Percentiles rank a stretch among this genome's conserved stretches.
phyloP scores from a whole-genome alignment of 2,329 filamentous ascomycete genomes.

The Neoascochyta sp. region DNA sequence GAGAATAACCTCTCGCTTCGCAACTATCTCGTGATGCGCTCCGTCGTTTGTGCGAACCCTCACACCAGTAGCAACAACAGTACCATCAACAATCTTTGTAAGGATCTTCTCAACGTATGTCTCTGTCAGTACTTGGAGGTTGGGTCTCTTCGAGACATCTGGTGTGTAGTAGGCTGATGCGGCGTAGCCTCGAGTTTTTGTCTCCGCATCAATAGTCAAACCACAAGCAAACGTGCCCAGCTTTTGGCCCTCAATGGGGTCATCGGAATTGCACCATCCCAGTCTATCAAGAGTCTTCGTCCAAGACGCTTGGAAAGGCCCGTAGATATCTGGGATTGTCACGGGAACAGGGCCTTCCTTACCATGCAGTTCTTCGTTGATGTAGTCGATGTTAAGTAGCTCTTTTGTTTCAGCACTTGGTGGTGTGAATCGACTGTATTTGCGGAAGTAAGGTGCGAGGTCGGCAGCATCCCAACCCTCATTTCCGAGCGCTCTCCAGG shows the following conservation, averaged over 20 bases:
- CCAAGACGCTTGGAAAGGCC: conserved; percentile 38
- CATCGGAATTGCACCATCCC: conserved; percentile 9
- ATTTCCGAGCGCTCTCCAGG: conserved; percentile 49
- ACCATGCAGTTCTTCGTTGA: conserved; percentile 13
- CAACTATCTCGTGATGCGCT: conserved; percentile 5
- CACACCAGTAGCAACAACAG: conserved; percentile 8
- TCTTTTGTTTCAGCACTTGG: conserved; percentile 15
- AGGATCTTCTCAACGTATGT: conserved; percentile 53
- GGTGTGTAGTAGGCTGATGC: conserved; percentile 14
- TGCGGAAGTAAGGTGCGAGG: conserved; percentile 23
- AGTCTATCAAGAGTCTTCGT: conserved; percentile 7
- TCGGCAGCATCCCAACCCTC: conserved; percentile 47
- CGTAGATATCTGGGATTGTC: conserved; percentile 35
- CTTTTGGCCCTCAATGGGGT: conserved; percentile 42
- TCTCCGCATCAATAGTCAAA: conserved; percentile 8
- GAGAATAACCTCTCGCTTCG: conserved; percentile 15
- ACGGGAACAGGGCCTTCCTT: conserved; percentile 7
- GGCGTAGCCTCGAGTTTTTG: conserved; percentile 8
- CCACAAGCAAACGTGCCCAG: conserved; percentile 42
- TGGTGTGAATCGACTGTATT: conserved; percentile 20
- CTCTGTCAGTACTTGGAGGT: conserved; percentile 54
- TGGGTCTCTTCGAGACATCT: conserved; percentile 5
- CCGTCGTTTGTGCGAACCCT: conserved; percentile 34
- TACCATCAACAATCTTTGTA: conserved; percentile 5
- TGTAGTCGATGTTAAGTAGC: conserved; percentile 10